phyloP scores from a whole-genome alignment of 495 filamentous ascomycete species.

The Neurospora sp. region DNA sequence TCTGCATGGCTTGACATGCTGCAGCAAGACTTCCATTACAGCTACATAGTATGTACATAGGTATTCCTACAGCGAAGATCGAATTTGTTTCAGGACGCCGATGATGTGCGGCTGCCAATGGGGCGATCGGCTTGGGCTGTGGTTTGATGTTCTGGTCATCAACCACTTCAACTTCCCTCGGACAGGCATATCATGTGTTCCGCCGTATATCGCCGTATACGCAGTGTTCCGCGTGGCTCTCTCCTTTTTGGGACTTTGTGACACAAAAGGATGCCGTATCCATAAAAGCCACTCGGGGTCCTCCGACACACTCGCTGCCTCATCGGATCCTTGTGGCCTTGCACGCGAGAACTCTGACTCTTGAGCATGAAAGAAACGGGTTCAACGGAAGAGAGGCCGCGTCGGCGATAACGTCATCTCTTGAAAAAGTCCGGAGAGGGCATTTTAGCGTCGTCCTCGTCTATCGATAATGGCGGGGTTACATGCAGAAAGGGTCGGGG shows the following conservation, averaged over 20 bases:
- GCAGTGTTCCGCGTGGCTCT: not conserved
- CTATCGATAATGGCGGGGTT: not conserved
- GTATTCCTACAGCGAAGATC: not conserved
- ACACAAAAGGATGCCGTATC: not conserved
- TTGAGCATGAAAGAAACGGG: not conserved
- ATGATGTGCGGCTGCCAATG: not conserved
- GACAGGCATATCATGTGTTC: not conserved
- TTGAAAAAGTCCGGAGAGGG: not conserved
- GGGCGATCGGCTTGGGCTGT: not conserved
- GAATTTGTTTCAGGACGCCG: not conserved
- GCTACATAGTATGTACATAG: not conserved
- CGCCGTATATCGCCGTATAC: not conserved
- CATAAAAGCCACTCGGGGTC: not conserved
- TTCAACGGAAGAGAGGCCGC: not conserved
- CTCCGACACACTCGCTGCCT: not conserved
- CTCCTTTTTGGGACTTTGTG: not conserved
- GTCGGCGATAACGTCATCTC: not conserved
- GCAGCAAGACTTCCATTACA: not conserved
- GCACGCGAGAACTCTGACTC: not conserved
- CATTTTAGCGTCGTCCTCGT: not conserved
- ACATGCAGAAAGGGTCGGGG: not conserved
- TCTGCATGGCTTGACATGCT: not conserved
- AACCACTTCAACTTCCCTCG: not conserved
- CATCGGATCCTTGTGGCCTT: not conserved
- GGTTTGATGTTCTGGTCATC: not conserved